phyloP scores from a whole-genome alignment of 2,329 filamentous ascomycete species.

The Trichoderma sp. region DNA sequence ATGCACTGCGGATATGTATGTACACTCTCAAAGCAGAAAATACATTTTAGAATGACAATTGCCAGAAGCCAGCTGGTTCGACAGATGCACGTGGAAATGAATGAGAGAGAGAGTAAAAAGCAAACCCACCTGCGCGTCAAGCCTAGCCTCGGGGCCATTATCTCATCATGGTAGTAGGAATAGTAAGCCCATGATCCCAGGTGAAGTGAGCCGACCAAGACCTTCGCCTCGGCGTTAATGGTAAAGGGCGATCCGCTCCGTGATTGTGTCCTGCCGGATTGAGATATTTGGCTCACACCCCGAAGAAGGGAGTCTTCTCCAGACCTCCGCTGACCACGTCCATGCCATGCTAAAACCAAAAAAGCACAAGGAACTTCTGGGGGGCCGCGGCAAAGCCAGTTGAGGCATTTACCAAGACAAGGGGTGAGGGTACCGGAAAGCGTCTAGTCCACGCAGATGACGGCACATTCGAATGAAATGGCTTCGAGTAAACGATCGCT shows the following conservation, averaged over 20 bases:
- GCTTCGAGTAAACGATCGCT: conserved; percentile 19
- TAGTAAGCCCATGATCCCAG: not conserved
- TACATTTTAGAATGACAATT: not conserved
- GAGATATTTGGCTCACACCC: conserved; percentile 6
- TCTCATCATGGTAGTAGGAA: not conserved
- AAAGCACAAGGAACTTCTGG: not conserved
- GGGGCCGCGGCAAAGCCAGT: not conserved
- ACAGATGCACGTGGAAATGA: not conserved
- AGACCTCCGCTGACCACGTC: not conserved
- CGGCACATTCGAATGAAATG: not conserved
- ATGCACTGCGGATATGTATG: not conserved
- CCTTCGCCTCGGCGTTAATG: conserved; percentile 11
- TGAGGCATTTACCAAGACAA: conserved; percentile 14
- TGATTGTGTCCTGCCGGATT: conserved; percentile 12
- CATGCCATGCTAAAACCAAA: not conserved
- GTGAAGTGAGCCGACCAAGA: not conserved
- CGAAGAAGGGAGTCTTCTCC: not conserved
- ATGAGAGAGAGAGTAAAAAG: not conserved
- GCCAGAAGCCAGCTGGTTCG: not conserved
- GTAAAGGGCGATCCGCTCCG: conserved; percentile 4
- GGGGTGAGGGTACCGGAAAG: not conserved
- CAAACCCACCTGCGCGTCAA: not conserved
- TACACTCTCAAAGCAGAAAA: conserved; percentile 6
- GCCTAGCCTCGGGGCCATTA: not conserved
- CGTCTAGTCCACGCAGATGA: not conserved